These are phyloP conservation scores for Populus hybrid DNA, from an alignment of 441 rosid genomes.

Conservation along the genomic window DNA sequence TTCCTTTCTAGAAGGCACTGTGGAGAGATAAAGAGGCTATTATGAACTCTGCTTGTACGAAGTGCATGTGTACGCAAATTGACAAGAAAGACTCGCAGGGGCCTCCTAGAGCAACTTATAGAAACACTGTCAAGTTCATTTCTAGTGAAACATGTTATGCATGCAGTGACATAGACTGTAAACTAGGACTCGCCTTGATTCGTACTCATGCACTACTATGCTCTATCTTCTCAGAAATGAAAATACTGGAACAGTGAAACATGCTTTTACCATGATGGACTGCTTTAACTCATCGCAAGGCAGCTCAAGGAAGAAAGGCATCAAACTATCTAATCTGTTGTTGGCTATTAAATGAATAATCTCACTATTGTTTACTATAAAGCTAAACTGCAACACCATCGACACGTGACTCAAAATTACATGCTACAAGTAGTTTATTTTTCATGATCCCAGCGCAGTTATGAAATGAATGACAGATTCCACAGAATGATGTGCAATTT, in stretches of 20 bases:
- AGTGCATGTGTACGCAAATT: not conserved
- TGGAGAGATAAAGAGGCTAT: too few species aligned
- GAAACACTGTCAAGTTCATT: not conserved
- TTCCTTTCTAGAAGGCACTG: too few species aligned
- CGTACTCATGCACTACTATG: not conserved
- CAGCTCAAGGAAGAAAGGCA: not conserved
- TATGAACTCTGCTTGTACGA: too few species aligned
- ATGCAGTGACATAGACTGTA: not conserved
- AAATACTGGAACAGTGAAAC: not conserved
- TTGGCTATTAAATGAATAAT: not conserved
- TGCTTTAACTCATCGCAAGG: not conserved
- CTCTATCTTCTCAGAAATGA: not conserved
- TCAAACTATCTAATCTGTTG: not conserved
- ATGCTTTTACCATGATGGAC: not conserved
- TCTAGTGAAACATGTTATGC: not conserved
- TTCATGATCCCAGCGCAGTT: not conserved
- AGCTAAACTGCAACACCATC: not conserved
- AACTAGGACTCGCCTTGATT: not conserved
- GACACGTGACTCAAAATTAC: not conserved
- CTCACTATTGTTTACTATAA: not conserved
- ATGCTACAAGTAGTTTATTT: not conserved
- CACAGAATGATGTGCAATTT: not conserved
- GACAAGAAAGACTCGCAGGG: not conserved
- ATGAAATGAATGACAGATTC: not conserved
- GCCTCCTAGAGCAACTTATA: not conserved